Conservation (phyloP, 164 flowering plant species). For the Piper longum region DNA sequence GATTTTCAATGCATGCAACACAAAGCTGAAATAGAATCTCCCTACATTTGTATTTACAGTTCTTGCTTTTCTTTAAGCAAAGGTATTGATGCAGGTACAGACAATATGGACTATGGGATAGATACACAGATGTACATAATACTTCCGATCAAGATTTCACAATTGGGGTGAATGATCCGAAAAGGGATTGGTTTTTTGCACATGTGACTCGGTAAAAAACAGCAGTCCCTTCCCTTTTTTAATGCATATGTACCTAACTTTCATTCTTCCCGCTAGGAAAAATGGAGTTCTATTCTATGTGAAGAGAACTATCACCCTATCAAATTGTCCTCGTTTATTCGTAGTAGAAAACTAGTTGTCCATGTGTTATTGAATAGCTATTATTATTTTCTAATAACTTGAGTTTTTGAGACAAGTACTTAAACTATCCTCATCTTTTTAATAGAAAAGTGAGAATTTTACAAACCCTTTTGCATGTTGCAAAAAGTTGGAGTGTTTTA, state of each 20-base stretch:
- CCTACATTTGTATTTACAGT: background rate
- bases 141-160: conserved; percentile 32
- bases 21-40: too few relatives aligned
- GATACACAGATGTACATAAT: conserved; percentile 43
- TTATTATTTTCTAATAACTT: background rate
- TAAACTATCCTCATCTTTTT: too few relatives aligned
- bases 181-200: conserved; percentile 54
- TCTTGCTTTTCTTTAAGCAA: background rate
- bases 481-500: background rate
- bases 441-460: too few relatives aligned
- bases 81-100: conserved; percentile 24
- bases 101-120: conserved; percentile 53
- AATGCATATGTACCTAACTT: background rate
- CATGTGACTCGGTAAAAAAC: conserved; percentile 33
- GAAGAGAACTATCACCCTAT: background rate
- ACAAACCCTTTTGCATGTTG: too few relatives aligned
- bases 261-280: background rate
- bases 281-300: too few relatives aligned
- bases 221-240: background rate
- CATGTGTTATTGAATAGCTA: too few relatives aligned
- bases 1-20: too few relatives aligned
- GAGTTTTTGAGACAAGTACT: too few relatives aligned
- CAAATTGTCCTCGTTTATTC: background rate
- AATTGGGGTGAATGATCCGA: conserved; percentile 30
- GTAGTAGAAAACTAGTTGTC: background rate